phyloP scores from a whole-genome alignment of 148 eudicot genomes.

The Persicaria tinctoria region DNA sequence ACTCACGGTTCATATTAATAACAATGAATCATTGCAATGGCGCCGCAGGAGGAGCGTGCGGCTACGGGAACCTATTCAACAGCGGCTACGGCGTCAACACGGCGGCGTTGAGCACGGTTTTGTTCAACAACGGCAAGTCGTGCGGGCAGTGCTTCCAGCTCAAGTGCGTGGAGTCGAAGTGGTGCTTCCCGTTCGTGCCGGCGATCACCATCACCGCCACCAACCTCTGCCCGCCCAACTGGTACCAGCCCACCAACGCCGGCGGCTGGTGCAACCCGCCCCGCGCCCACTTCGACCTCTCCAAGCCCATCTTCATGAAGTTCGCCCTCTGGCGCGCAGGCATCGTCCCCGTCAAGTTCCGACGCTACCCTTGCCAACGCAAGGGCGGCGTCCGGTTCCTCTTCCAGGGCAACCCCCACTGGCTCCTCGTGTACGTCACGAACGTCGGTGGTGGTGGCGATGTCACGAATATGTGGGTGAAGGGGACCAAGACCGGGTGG shows the following conservation, averaged over 20 bases:
- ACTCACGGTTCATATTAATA: too few relatives aligned
- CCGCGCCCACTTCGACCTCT: conserved; percentile 26
- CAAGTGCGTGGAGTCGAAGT: conserved; percentile 21
- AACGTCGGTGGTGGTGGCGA: conserved; percentile 46
- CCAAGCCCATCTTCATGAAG: conserved; percentile 15
- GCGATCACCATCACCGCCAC: conserved; percentile 24
- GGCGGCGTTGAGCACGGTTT: conserved; percentile 30
- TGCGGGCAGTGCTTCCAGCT: conserved; percentile 32
- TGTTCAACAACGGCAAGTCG: conserved; percentile 23
- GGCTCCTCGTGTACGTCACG: conserved; percentile 20
- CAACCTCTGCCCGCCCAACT: conserved; percentile 30
- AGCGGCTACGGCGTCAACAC: conserved; percentile 33
- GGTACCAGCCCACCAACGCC: conserved; percentile 17
- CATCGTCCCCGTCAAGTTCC: conserved; percentile 11
- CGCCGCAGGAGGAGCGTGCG: conserved; percentile 33
- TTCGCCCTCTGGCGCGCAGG: conserved; percentile 16
- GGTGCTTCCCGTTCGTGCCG: conserved; percentile 12
- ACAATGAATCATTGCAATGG: background rate
- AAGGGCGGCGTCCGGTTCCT: conserved; percentile 19
- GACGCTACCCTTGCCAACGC: conserved; percentile 7
- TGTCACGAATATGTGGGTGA: conserved; percentile 41
- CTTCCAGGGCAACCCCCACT: conserved; percentile 15
- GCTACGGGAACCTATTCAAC: conserved; percentile 21
- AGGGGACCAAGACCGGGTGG: conserved; percentile 10
- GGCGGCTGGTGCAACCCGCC: conserved; percentile 34